phyloP scores from a whole-genome alignment of 192 early-diverging fungal genomes.

The Piromyces sp. region DNA sequence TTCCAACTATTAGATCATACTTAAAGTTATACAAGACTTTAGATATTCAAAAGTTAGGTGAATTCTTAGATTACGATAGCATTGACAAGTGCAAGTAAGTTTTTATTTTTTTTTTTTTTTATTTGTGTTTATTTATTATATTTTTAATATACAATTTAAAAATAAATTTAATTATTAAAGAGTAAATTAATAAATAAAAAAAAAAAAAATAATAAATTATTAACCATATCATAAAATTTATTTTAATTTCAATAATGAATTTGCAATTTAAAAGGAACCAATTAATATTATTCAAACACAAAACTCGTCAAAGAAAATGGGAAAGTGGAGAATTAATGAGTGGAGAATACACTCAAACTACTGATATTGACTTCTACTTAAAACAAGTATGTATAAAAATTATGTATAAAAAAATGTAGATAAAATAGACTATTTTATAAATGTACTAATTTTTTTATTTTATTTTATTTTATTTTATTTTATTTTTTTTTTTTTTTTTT shows the following conservation, averaged over 20 bases:
- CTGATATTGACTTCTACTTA: constrained; percentile 83
- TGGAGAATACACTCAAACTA: constrained; percentile 62
- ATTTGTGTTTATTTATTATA: too few species aligned
- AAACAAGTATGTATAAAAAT: constrained; percentile 32
- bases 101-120: too few species aligned
- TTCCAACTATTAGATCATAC: constrained; percentile 81
- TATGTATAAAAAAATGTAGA: too few species aligned
- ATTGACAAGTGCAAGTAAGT: constrained; percentile 50
- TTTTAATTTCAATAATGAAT: too few species aligned
- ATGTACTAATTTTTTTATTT: too few species aligned
- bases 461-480: too few species aligned
- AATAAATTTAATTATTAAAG: too few species aligned
- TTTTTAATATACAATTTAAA: too few species aligned
- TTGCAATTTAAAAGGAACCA: constrained; percentile 26
- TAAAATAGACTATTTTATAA: too few species aligned
- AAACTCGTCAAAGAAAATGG: constrained; percentile 79
- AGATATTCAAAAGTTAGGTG: constrained; percentile 68
- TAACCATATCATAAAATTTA: background rate
- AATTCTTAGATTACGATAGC: constrained; percentile 63
- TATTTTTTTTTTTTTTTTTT: too few species aligned
- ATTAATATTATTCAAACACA: constrained; percentile 85
- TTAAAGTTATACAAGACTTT: constrained; percentile 91
- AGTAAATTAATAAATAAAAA: too few species aligned
- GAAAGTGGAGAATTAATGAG: constrained; percentile 58
- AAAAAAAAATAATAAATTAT: background rate